Evolutionary conservation across 495 filamentous ascomycete species (phyloP).

Genomic region (Aspergillus affinis): DNA sequence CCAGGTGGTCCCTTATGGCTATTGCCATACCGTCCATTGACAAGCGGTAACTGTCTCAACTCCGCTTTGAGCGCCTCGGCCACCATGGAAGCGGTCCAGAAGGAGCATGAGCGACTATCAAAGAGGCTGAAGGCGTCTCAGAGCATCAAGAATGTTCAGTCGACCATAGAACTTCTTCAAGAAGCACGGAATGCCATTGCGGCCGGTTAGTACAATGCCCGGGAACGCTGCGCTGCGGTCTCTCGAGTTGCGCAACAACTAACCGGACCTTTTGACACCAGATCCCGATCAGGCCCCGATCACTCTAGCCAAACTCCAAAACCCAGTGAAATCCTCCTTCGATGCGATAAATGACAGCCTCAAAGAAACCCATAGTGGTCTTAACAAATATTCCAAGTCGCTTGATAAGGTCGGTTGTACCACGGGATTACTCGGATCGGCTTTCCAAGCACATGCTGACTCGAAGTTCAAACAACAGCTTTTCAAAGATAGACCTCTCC

Average conservation of each 20-base stretch:
- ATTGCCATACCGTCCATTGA: slow-evolving; percentile 7
- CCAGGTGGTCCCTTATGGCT: slow-evolving; percentile 15
- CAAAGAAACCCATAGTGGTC: slow-evolving; percentile 72
- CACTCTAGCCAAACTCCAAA: slow-evolving; percentile 80
- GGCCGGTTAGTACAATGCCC: slow-evolving; percentile 48
- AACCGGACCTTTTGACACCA: slow-evolving; percentile 22
- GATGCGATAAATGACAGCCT: slow-evolving; percentile 75
- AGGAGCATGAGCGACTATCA: slow-evolving; percentile 69
- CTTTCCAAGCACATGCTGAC: slow-evolving; percentile 1
- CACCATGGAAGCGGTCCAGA: slow-evolving; percentile 70
- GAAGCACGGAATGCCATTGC: slow-evolving; percentile 69
- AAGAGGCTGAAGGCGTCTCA: slow-evolving; percentile 68
- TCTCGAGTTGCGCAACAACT: not conserved
- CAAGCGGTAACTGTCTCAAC: slow-evolving; percentile 7
- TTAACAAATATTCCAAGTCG: slow-evolving; percentile 78
- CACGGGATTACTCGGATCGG: not conserved
- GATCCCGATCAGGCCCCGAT: slow-evolving; percentile 69
- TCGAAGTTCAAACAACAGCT: slow-evolving; percentile 46
- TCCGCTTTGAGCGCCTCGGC: slow-evolving; percentile 15
- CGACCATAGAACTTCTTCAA: slow-evolving; percentile 72
- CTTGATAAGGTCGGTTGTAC: slow-evolving; percentile 67
- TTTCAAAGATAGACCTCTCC: slow-evolving; percentile 75
- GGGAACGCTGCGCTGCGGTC: slow-evolving; percentile 4
- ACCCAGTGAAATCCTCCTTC: slow-evolving; percentile 73
- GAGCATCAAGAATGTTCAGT: slow-evolving; percentile 72